Conservation (phyloP, 164 flowering plant genomes). For the Brasenia schreberi region DNA sequence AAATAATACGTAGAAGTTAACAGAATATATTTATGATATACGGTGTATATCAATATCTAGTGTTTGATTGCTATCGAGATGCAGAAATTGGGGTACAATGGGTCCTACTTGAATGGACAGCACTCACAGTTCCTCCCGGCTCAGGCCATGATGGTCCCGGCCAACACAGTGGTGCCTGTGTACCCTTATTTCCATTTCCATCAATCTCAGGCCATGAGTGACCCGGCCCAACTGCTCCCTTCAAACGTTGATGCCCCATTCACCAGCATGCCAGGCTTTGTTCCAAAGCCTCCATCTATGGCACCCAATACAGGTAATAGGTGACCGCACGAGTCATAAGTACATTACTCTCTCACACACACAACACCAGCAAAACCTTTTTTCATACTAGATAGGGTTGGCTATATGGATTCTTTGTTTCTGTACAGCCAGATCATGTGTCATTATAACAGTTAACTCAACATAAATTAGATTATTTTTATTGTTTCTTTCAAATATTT, state of each 20-base stretch:
- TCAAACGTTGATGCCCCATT: slow-evolving; percentile 30
- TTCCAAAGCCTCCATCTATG: slow-evolving; percentile 55
- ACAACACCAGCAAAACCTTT: too few species aligned
- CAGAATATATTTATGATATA: too few species aligned
- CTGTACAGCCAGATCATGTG: too few species aligned
- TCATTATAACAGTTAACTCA: too few species aligned
- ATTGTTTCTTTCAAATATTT: too few species aligned
- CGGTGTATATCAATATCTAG: too few species aligned
- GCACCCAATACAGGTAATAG: slow-evolving; percentile 37
- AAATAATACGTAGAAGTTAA: too few species aligned
- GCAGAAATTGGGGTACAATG: slow-evolving; percentile 47
- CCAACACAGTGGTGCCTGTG: slow-evolving; percentile 58
- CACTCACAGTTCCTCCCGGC: slow-evolving; percentile 51
- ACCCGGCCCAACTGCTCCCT: slow-evolving; percentile 47
- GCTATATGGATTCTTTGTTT: too few species aligned
- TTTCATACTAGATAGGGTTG: too few species aligned
- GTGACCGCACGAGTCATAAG: too few species aligned
- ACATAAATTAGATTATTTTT: too few species aligned
- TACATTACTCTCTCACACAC: too few species aligned
- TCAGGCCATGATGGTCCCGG: slow-evolving; percentile 33
- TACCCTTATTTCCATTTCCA: slow-evolving; percentile 57
- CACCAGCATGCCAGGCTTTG: slow-evolving; percentile 33
- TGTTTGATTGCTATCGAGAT: neutral
- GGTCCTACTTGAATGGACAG: slow-evolving; percentile 61
- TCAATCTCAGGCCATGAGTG: slow-evolving; percentile 65